Base-by-base conservation (phyloP, 2,329 filamentous ascomycete genomes). In the Fusarium irregulare region DNA sequence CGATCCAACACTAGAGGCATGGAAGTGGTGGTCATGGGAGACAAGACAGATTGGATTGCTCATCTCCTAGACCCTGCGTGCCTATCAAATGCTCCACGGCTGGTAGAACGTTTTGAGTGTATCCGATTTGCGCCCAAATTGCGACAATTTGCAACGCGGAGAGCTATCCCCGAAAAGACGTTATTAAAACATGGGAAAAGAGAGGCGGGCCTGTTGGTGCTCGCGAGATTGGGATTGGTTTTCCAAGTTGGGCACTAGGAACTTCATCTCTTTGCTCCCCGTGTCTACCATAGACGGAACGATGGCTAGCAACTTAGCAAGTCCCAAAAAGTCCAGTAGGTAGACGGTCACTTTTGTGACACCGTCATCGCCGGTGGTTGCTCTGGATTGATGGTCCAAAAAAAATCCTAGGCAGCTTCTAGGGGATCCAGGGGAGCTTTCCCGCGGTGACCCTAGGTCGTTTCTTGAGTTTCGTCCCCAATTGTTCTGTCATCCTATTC, bases 401-500 rank as follows among this genome's bases (percentile, higher is more conserved):
- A 28, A 64, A 51, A 64, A 58, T 47, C 68, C 64, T 40, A 41
- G 58, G 45, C 51, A 68, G 59, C 50, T 71, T 58, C 64, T 71
- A 70, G 68, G 68, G 67, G 67, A 55, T 32, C 63, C 47, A 57
- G 68, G 68, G 67, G 51, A 68, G 48, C 63, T 71, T 64, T 51
- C 67, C 67, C 67, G 49, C 67, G 67, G 62, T 18, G 57, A 47
- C 56, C 67, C 58, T 68, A 56, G 56, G 42, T 50, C 57, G 64
- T 68, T 64, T 68, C 49, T 60, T 60, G 60, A 55, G 45, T 68
- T 70, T 49, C 23, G 55, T 70, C 65, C 68, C 68, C 55, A 71
- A 71, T 60, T 54, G 50, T 68, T 71, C 51, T 71, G 67, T 64
- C 63, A 68, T 64, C 53, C 49, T 70, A 49, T 68, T 62, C 41